Base-by-base conservation (phyloP, 2,329 filamentous ascomycete species). In the Drechmeria coniospora region DNA sequence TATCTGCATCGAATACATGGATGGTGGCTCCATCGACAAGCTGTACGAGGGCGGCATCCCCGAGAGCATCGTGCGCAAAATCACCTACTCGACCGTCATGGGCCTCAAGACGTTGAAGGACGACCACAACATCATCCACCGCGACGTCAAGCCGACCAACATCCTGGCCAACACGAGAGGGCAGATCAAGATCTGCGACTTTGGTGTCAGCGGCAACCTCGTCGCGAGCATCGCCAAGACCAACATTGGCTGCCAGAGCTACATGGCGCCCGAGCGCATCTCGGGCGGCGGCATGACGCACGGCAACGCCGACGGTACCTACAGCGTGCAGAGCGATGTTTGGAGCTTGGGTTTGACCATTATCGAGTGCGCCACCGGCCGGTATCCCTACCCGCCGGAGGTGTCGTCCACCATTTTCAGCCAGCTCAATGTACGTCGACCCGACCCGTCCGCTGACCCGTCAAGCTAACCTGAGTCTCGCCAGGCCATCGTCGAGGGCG, bases 1-100 rank as follows among this genome's bases (percentile, higher is more conserved):
- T 54, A 95, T 98, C 52, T 98, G 90, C 56, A 93, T 98, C 51
- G 90, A 98, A 56, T 93, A 84, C 55, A 98, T 98, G 90, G 86
- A 98, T 48, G 90, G 90, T 25, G 90, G 90, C 6, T 95, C 86
- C 21, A 86, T 95, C 46, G 90, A 98, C 62, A 94, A 94, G 53
- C 59, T 98, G 9, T 98, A 98, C 50, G 69, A 69, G 8, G 82
- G 86, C 33, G 90, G 90, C 24, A 77, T 98, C 8, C 84, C 90
- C 0, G 90, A 98, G 50, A 71, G 70, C 23, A 76, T 98, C 1
- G 59, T 98, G 28, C 74, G 76, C 30, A 95, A 94, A 51, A 90
- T 98, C 37, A 84, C 87, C 0, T 71, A 90, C 37, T 78, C 80
- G 13, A 94, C 90, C 1, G 74, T 90, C 6, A 81, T 86, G 67